These are phyloP conservation scores for Exophiala sideris DNA, from an alignment of 2,329 filamentous ascomycete genomes.

Conservation along the genomic window DNA sequence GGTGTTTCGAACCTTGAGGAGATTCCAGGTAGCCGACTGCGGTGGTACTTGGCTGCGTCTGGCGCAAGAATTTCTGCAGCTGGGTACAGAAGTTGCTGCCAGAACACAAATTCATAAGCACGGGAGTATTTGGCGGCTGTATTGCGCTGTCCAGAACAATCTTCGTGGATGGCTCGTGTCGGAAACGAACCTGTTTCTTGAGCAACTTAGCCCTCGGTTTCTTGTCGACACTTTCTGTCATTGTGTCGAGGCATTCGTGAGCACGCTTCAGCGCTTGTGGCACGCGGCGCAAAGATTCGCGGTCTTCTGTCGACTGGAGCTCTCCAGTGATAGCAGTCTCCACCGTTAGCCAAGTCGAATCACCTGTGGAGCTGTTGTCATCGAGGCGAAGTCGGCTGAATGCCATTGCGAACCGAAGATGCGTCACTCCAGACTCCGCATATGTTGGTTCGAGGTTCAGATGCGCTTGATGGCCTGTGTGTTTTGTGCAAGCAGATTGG, in stretches of 20 bases:
- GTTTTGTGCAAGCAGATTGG: slow-evolving; percentile 1
- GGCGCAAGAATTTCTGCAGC: neutral
- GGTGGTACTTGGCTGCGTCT: neutral
- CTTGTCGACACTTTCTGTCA: neutral
- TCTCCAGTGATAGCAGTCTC: neutral
- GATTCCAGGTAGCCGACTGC: neutral
- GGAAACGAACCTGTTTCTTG: neutral
- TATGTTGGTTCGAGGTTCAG: neutral
- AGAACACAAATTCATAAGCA: neutral
- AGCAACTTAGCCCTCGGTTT: neutral
- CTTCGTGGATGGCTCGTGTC: neutral
- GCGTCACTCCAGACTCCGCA: neutral
- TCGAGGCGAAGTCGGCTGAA: neutral
- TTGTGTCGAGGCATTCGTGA: neutral
- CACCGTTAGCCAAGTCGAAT: neutral
- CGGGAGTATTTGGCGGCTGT: neutral
- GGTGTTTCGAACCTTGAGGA: neutral
- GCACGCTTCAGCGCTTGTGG: neutral
- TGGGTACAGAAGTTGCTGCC: neutral
- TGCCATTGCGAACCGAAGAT: neutral
- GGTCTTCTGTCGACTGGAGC: neutral
- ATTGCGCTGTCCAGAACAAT: neutral
- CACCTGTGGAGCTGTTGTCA: neutral
- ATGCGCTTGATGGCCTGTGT: slow-evolving; percentile 1
- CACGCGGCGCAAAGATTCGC: neutral